These are phyloP conservation scores for Fraxinus albicans DNA, from an alignment of 305 asterid species.

Conservation along the genomic window DNA sequence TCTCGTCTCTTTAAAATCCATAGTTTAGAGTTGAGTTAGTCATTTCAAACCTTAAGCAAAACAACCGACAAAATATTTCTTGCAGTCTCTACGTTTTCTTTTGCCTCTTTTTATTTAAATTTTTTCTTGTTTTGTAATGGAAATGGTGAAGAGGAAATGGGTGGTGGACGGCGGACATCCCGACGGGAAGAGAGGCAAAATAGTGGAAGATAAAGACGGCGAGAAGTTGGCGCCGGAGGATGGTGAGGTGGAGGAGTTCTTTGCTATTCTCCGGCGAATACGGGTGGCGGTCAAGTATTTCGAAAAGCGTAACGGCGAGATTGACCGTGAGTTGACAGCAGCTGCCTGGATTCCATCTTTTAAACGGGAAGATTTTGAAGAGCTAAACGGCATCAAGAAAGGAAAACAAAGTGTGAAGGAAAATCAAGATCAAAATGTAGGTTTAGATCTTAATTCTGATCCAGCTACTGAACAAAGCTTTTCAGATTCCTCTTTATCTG, in stretches of 20 bases:
- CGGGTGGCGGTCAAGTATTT: slow-evolving; percentile 53
- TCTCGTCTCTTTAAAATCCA: too few relatives aligned
- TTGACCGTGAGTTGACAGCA: slow-evolving; percentile 17
- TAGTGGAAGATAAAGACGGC: slow-evolving; percentile 6
- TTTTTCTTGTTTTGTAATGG: slow-evolving; percentile 19
- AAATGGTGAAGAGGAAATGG: slow-evolving; percentile 44
- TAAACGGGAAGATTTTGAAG: slow-evolving; percentile 38
- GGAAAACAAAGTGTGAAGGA: slow-evolving; percentile 7
- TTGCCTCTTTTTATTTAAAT: background rate
- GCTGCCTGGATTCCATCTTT: slow-evolving; percentile 39
- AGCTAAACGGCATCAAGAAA: slow-evolving; percentile 16
- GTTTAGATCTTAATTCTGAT: slow-evolving; percentile 50
- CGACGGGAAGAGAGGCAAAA: slow-evolving; percentile 23
- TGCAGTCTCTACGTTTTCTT: background rate
- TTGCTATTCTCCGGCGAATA: slow-evolving; percentile 45
- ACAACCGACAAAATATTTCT: background rate
- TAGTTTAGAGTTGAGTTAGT: too few relatives aligned
- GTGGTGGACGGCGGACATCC: slow-evolving; percentile 24
- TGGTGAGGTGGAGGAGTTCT: slow-evolving; percentile 69
- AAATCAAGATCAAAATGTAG: background rate
- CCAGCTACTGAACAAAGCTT: slow-evolving; percentile 17
- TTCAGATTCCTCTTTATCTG: background rate
- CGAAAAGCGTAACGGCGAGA: slow-evolving; percentile 31
- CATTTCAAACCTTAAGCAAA: background rate
- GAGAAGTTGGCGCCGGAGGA: slow-evolving; percentile 29